Percentiles rank a stretch among this genome's conserved stretches.
Conservation (phyloP, 108 stramenopile genomes). For the Fistulifera pelliculosa region DNA sequence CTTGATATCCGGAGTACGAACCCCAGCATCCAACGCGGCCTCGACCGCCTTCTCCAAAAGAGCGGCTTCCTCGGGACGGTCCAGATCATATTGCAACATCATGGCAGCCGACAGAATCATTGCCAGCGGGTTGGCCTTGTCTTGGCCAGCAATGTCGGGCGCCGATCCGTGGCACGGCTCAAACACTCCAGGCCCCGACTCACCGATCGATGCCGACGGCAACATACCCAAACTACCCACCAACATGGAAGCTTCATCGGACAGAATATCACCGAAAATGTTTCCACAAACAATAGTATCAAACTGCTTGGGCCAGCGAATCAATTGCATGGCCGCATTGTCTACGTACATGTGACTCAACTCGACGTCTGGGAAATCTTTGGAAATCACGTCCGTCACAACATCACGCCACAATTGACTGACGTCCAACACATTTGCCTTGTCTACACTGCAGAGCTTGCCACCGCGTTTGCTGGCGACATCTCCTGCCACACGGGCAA, state of each 20-base stretch:
- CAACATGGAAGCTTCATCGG: constrained; percentile 96
- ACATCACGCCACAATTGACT: constrained; percentile 97
- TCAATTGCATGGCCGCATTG: constrained; percentile 98
- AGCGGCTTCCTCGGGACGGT: constrained; percentile 80
- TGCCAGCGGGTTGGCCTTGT: constrained; percentile 95
- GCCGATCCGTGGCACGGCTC: constrained; percentile 98
- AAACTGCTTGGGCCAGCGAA: constrained; percentile 97
- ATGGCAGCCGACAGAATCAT: constrained; percentile 98
- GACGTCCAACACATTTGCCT: constrained; percentile 98
- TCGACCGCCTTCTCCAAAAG: constrained; percentile 87
- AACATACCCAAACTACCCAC: constrained; percentile 97
- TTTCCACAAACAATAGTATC: constrained; percentile 97
- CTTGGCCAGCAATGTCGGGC: constrained; percentile 95
- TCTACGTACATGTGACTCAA: constrained; percentile 98
- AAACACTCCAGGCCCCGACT: constrained; percentile 95
- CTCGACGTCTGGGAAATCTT: constrained; percentile 86
- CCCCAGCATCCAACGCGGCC: constrained; percentile 77
- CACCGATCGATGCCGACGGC: constrained; percentile 93
- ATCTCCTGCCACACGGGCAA: constrained; percentile 87
- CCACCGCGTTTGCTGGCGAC: constrained; percentile 89
- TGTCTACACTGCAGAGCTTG: constrained; percentile 95
- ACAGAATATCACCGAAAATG: constrained; percentile 98
- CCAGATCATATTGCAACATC: constrained; percentile 95
- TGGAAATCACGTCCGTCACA: constrained; percentile 79
- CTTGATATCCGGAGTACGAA: constrained; percentile 91